phyloP scores from a whole-genome alignment of 345 rosid species.

The Rhodamnia rubescens region DNA sequence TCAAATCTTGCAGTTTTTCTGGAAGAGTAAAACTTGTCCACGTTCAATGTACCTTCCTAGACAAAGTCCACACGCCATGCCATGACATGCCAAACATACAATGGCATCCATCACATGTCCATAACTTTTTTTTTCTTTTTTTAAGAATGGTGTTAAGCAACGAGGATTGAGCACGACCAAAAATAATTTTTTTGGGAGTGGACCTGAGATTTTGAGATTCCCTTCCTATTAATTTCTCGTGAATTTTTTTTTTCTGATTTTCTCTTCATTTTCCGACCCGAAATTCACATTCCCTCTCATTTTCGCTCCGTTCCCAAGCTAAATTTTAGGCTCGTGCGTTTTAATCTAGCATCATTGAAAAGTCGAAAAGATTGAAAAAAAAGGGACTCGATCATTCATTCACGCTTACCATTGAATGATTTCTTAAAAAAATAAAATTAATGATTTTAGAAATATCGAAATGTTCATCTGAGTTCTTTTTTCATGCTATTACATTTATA shows the following conservation, averaged over 20 bases:
- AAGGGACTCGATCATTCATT: background rate
- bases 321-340: background rate
- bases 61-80: background rate
- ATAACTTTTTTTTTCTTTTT: too few relatives aligned
- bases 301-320: background rate
- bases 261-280: background rate
- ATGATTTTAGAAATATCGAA: too few relatives aligned
- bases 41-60: background rate
- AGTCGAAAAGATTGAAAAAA: background rate
- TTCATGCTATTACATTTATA: too few relatives aligned
- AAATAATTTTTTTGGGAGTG: background rate
- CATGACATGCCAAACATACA: background rate
- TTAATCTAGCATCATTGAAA: background rate
- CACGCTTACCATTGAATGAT: background rate
- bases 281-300: too few relatives aligned
- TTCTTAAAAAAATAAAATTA: too few relatives aligned
- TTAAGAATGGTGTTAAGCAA: too few relatives aligned
- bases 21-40: background rate
- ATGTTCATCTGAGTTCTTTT: too few relatives aligned
- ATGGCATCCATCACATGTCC: background rate
- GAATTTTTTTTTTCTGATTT: background rate
- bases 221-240: background rate
- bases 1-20: background rate
- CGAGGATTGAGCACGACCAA: too few relatives aligned
- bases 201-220: background rate